Conservation (phyloP, 352 stramenopile genomes). For the Peronosclerospora sorghi region DNA sequence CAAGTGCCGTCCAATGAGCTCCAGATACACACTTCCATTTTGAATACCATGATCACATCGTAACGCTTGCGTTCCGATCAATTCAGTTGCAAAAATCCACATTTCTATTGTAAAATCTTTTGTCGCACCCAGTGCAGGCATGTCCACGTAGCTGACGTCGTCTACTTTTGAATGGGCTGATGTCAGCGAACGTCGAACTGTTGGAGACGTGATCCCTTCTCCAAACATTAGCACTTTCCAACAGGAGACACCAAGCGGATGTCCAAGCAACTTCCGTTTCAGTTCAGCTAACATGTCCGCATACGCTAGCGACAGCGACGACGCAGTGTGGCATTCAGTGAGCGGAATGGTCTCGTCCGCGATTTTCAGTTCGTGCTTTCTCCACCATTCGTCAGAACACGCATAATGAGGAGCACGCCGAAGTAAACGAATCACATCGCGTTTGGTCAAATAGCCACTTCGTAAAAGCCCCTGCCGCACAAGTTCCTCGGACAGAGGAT, state of each 20-base stretch:
- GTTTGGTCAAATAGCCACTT: conserved; percentile 65
- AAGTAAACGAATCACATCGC: conserved; percentile 58
- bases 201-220: conserved; percentile 11
- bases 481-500: conserved; percentile 68
- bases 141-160: conserved; percentile 56
- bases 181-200: conserved; percentile 8
- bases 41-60: conserved; percentile 67
- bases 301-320: conserved; percentile 68
- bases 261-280: conserved; percentile 39
- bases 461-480: conserved; percentile 62
- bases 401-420: conserved; percentile 47
- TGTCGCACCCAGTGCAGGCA: conserved; percentile 44
- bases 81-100: conserved; percentile 64
- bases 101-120: conserved; percentile 70
- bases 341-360: conserved; percentile 8
- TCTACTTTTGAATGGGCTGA: conserved; percentile 28
- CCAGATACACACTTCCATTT: conserved; percentile 54
- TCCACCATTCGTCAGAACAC: conserved; percentile 46
- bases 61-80: conserved; percentile 51
- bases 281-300: conserved; percentile 53
- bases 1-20: conserved; percentile 52
- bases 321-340: conserved; percentile 45
- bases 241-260: conserved; percentile 10
- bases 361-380: conserved; percentile 27
- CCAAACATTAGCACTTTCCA: conserved; percentile 64